Conservation (phyloP, 768 basidiomycete genomes). For the Plicaturopsis crispa region DNA sequence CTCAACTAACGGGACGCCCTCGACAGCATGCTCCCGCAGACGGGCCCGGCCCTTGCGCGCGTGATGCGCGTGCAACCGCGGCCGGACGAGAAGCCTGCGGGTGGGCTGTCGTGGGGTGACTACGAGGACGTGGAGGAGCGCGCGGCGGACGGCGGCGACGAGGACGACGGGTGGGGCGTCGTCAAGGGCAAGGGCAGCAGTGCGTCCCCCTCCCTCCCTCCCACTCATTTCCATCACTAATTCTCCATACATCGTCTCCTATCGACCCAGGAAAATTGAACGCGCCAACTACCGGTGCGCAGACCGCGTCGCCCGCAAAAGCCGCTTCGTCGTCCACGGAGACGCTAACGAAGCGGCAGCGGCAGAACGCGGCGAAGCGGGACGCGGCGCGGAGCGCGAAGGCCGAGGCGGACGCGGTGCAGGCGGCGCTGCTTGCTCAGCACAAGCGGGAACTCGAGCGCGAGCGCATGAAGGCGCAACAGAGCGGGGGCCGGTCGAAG, state of each 20-base stretch:
- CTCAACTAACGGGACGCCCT: too few species aligned
- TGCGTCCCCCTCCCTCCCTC: neutral
- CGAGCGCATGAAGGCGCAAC: slow-evolving; percentile 42
- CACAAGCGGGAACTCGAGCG: slow-evolving; percentile 58
- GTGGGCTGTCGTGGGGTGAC: slow-evolving; percentile 70
- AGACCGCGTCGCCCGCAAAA: slow-evolving; percentile 14
- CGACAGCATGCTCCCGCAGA: slow-evolving; percentile 58
- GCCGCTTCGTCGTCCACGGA: too few species aligned
- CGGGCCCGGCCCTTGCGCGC: slow-evolving; percentile 42
- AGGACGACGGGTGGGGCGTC: slow-evolving; percentile 77
- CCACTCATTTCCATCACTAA: neutral
- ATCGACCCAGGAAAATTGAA: slow-evolving; percentile 1
- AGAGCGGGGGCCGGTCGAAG: slow-evolving; percentile 22
- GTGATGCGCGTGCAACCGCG: slow-evolving; percentile 62
- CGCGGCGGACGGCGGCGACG: slow-evolving; percentile 56
- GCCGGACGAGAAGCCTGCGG: slow-evolving; percentile 49
- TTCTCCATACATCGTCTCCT: neutral
- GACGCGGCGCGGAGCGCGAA: slow-evolving; percentile 54
- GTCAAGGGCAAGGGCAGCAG: slow-evolving; percentile 47
- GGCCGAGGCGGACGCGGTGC: slow-evolving; percentile 43
- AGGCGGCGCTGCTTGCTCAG: slow-evolving; percentile 41
- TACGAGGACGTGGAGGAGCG: slow-evolving; percentile 55
- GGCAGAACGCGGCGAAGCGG: slow-evolving; percentile 54
- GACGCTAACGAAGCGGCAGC: slow-evolving; percentile 57
- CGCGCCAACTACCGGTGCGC: slow-evolving; percentile 12